Base-by-base conservation (phyloP, 805 yeast genomes). In the Candida orba region DNA sequence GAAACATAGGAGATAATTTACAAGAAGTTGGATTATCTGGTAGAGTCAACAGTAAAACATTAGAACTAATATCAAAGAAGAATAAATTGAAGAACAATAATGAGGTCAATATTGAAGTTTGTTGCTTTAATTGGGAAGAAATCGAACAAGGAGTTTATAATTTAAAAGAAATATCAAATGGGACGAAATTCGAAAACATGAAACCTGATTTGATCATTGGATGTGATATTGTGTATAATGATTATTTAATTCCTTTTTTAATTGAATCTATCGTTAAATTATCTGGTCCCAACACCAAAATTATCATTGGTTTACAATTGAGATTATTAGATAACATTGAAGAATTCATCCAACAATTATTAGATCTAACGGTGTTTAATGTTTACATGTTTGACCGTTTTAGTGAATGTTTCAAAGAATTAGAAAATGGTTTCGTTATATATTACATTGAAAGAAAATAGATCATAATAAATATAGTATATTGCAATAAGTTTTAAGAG, bases 211-310 rank as follows among this genome's bases (percentile, higher is more conserved):
- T 68, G 36, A 63, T 81, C 6, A 53, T 81, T 9, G 84, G 84
- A 0, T 76, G 81, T 52, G 89, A 81, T 54, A 75, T 85, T 6
- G 69, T 81, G 4, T 81, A 81, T 62, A 81, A 81, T 52, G 82
- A 76, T 43, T 80, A 64, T 50, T 59, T 82, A 36, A 69, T 80
- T 4, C 72, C 71, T 0, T 69, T 61, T 44, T 71, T 81, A 45
- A 59, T 79, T 14, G 55, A 58, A 6, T 67, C 84, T 0, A 33
- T 78, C 20, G 53, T 56, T 22, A 41, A 45, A 23, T 47, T 76
- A 20, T 58, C 72, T 57, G 65, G 63, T 4, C 45, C 43, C 0
- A 40, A 59, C 0, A 59, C 74, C 0, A 66, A 65, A 4, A 64
- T 67, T 0, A 52, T 73, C 3, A 52, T 81, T 2, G 73, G 73